These are phyloP conservation scores for Dissoconium aciculare DNA, from an alignment of 2,329 filamentous ascomycete genomes.

Conservation along the genomic window DNA sequence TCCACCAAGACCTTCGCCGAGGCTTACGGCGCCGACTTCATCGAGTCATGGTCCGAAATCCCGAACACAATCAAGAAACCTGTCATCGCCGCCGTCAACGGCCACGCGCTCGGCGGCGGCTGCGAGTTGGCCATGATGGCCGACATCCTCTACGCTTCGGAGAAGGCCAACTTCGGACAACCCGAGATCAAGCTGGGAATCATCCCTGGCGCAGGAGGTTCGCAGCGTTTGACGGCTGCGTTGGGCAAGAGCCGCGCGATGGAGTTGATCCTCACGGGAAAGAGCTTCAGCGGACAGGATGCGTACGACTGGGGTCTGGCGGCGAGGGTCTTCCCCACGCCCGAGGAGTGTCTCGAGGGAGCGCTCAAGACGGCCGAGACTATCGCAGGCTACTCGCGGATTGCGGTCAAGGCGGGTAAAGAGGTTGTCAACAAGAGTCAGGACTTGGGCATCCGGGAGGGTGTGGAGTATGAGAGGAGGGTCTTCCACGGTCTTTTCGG, in stretches of 20 bases:
- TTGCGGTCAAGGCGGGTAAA: slow-evolving; percentile 82
- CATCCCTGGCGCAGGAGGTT: slow-evolving; percentile 83
- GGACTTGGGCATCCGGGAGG: slow-evolving; percentile 72
- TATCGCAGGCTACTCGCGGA: slow-evolving; percentile 71
- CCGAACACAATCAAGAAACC: slow-evolving; percentile 80
- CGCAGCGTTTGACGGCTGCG: slow-evolving; percentile 67
- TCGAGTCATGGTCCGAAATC: slow-evolving; percentile 83
- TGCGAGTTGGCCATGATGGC: slow-evolving; percentile 98
- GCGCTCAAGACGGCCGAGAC: slow-evolving; percentile 72
- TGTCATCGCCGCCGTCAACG: slow-evolving; percentile 84
- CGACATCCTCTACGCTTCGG: slow-evolving; percentile 83
- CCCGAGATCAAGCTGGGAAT: slow-evolving; percentile 92
- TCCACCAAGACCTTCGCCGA: slow-evolving; percentile 74
- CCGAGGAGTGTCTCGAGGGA: slow-evolving; percentile 69
- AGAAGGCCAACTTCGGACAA: slow-evolving; percentile 80
- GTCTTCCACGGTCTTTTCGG: slow-evolving; percentile 91
- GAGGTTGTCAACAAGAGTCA: slow-evolving; percentile 99
- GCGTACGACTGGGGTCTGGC: slow-evolving; percentile 85
- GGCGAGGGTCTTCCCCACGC: slow-evolving; percentile 61
- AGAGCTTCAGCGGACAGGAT: slow-evolving; percentile 67
- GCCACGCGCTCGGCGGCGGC: slow-evolving; percentile 84
- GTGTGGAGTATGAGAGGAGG: slow-evolving; percentile 85
- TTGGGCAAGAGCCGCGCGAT: slow-evolving; percentile 61
- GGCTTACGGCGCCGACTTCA: slow-evolving; percentile 83
- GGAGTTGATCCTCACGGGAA: slow-evolving; percentile 80